Percentiles rank a stretch among this genome's conserved stretches.
Evolutionary conservation across 2,329 filamentous ascomycete species (phyloP).

Genomic region (Aspergillus ochraceus): DNA sequence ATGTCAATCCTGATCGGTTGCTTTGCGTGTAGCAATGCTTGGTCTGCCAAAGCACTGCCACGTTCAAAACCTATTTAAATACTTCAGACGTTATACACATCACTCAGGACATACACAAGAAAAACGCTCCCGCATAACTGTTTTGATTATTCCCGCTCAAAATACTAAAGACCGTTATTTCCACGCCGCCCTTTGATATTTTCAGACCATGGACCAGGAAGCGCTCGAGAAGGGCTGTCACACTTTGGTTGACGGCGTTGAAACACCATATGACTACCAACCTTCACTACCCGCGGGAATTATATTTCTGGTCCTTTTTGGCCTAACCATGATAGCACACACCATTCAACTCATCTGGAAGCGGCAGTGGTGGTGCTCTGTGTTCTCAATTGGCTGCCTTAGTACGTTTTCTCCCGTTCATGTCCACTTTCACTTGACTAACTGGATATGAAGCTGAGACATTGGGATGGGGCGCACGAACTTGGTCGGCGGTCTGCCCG

Average conservation of each 20-base stretch:
- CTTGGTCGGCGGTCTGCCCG: slow-evolving; percentile 51
- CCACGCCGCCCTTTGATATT: neutral
- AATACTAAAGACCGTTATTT: too few species aligned
- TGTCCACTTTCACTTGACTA: too few species aligned
- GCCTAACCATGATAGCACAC: slow-evolving; percentile 35
- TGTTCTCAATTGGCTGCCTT: slow-evolving; percentile 40
- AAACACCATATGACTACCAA: slow-evolving; percentile 34
- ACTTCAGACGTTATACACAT: too few species aligned
- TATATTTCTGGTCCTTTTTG: slow-evolving; percentile 34
- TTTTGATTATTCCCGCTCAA: too few species aligned
- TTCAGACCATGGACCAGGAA: neutral
- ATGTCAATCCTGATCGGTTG: too few species aligned
- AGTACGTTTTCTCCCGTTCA: too few species aligned
- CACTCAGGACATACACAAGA: too few species aligned
- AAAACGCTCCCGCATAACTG: too few species aligned
- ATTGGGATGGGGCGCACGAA: slow-evolving; percentile 51
- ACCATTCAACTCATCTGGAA: slow-evolving; percentile 37
- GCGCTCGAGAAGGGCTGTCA: slow-evolving; percentile 21
- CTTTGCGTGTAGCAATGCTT: too few species aligned
- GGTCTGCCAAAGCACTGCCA: too few species aligned
- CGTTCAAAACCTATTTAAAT: too few species aligned
- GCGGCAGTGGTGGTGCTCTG: slow-evolving; percentile 39
- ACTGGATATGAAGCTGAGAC: slow-evolving; percentile 35
- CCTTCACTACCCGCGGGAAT: slow-evolving; percentile 36
- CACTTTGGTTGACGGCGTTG: slow-evolving; percentile 26